Evolutionary conservation across 106 monocot genomes (phyloP), one percentile per base, ranked within the genome.

Genomic region (Platanthera zijinensis): DNA sequence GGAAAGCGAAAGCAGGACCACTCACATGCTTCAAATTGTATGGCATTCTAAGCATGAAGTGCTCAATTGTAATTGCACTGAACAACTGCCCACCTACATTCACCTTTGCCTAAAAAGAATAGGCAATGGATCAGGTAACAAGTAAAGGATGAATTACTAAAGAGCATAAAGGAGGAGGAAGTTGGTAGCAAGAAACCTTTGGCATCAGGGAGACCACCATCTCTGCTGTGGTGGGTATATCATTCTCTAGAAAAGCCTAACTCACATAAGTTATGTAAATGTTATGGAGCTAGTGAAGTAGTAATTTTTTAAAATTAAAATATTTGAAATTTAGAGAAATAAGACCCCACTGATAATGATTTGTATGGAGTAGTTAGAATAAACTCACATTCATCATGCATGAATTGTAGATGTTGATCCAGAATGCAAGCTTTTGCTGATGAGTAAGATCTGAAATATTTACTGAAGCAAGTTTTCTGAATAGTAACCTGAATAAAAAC

Each of bases 311-410:
- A n/a, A 61, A 19, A 13, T 4, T 56, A 14, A 14, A 56, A 56
- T 12, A 53, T 14, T 39, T 39, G 39, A 39, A 39, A 39, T 39
- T 39, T 39, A 3, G 39, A 39, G 39, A 39, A 39, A 39, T 39
- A 3, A 39, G 39, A 39, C 39, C 39, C 39, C 39, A 39, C 39
- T 39, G 39, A 1, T 39, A 39, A 39, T 39, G 39, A 39, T 39
- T 39, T 39, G 0, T 39, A 18, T 7, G 18, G 0, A 61, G 7
- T 19, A 19, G 59, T n/a, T 7, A 61, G 59, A 61, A 74, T n/a
- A 52, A 78, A 6, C 84, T 70, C 84, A 97, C 97, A 86, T 97
- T 97, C 94, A 97, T 91, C 89, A 97, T 89, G 90, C 97, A 94
- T 17, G 93, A 89, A 78, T 97, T 97, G 57, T 97, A 97, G 67